Conservation (phyloP, 495 filamentous ascomycete species). For the Penicillium flavigenum region DNA sequence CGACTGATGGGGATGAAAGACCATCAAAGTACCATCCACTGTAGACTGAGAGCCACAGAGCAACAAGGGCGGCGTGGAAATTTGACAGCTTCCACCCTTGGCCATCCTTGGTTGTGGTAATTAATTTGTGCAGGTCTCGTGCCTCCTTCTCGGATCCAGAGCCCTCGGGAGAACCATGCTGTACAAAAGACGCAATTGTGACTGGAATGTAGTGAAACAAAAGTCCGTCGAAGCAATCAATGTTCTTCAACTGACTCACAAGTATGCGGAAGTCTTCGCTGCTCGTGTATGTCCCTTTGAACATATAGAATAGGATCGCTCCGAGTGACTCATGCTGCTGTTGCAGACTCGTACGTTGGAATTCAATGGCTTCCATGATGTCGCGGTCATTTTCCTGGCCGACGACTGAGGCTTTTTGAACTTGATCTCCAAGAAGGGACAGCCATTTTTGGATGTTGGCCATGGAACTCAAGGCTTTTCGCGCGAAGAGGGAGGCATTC, state of each 20-base stretch:
- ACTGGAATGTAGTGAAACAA: slow-evolving; percentile 79
- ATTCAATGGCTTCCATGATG: slow-evolving; percentile 66
- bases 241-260: slow-evolving; percentile 58
- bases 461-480: slow-evolving; percentile 72
- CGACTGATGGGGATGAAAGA: slow-evolving; percentile 45
- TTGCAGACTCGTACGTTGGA: slow-evolving; percentile 68
- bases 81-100: slow-evolving; percentile 66
- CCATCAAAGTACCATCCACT: slow-evolving; percentile 83
- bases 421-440: slow-evolving; percentile 65
- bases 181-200: slow-evolving; percentile 66
- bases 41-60: slow-evolving; percentile 89
- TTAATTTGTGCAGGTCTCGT: slow-evolving; percentile 62
- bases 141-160: slow-evolving; percentile 59
- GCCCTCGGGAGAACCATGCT: slow-evolving; percentile 72
- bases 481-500: slow-evolving; percentile 55
- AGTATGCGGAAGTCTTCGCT: slow-evolving; percentile 71
- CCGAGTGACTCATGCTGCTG: slow-evolving; percentile 89
- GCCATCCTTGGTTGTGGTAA: slow-evolving; percentile 62
- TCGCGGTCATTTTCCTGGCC: slow-evolving; percentile 58
- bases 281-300: slow-evolving; percentile 68
- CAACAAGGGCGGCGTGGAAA: slow-evolving; percentile 71
- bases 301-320: slow-evolving; percentile 68
- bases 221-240: slow-evolving; percentile 69
- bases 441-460: slow-evolving; percentile 70
- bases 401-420: slow-evolving; percentile 67